Base-by-base conservation (phyloP, 179 eudicot species). In the Pouteria campechiana region DNA sequence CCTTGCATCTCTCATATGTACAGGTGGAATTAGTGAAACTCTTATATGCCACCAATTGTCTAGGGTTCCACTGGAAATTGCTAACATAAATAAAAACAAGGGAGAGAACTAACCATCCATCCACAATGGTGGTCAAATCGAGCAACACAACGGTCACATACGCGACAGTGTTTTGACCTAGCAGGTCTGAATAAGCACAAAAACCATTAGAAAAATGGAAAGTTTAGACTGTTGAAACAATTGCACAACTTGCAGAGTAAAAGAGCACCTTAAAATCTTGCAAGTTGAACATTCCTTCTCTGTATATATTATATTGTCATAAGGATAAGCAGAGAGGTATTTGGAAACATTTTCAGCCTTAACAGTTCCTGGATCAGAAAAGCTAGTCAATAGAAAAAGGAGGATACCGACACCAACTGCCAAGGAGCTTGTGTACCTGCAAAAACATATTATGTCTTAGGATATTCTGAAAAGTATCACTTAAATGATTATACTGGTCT, bases 101-200 rank as follows among this genome's bases (percentile, higher is more conserved):
- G 14, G 18, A 17, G 11, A 17, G 37, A 50, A 33, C 98, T 44
- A 48, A 90, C 98, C 98, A 90, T 86, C 98, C 96, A 90, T 68
- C 96, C 96, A 51, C 98, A 90, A 37, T 90, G 96, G 65, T 90
- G 98, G 68, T 90, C 96, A 55, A 90, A 90, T 40, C 98, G 76
- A 30, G 94, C 94, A 35, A 90, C 94, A 65, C 96, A 90, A n/a
- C 94, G 92, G 54, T 87, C 70, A 58, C 98, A 90, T 57, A 90
- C 58, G 44, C 78, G 77, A 67, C 98, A 90, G 63, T 90, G 98
- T 79, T 90, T 90, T 50, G 98, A 90, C 67, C 98, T 75, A 43
- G 98, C 98, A 53, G 98, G 98, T 54, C 98, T 90, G 60, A 34
- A 72, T 17, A 37, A 58, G 32, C 3, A 34, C 48, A 49, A 19